These are phyloP conservation scores for Hyphopichia buzzinii DNA, from an alignment of 1,139 yeast species.

Conservation along the genomic window DNA sequence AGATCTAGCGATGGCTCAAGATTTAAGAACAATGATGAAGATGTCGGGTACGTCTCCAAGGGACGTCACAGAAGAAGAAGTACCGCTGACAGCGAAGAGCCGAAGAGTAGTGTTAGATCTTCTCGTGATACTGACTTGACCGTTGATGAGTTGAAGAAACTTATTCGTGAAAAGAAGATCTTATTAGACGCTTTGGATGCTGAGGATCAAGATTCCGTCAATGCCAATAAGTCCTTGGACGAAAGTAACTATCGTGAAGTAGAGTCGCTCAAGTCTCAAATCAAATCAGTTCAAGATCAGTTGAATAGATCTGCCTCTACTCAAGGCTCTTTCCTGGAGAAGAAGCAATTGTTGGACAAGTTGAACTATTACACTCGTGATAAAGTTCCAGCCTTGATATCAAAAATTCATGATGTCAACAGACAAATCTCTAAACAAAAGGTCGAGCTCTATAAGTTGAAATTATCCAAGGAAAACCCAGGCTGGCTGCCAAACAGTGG, in stretches of 20 bases:
- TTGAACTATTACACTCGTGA: conserved; percentile 58
- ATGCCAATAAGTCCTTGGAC: conserved; percentile 17
- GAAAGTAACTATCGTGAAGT: conserved; percentile 47
- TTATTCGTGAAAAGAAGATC: conserved; percentile 67
- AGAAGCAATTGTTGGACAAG: conserved; percentile 44
- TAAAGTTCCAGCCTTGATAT: conserved; percentile 65
- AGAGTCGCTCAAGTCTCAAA: conserved; percentile 60
- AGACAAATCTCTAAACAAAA: conserved; percentile 67
- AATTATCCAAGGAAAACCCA: conserved; percentile 63
- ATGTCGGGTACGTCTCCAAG: conserved; percentile 62
- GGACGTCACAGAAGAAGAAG: conserved; percentile 56
- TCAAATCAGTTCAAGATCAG: conserved; percentile 53
- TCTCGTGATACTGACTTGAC: conserved; percentile 32
- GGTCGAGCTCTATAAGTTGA: conserved; percentile 57
- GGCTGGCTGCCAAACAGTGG: conserved; percentile 46
- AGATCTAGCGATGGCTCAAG: conserved; percentile 51
- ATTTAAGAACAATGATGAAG: conserved; percentile 66
- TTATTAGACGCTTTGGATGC: conserved; percentile 71
- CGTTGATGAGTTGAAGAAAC: conserved; percentile 56
- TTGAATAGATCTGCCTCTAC: conserved; percentile 29
- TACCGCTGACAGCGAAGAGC: conserved; percentile 11
- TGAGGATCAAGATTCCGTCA: conserved; percentile 51
- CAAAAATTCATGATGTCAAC: conserved; percentile 61
- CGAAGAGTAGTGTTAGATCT: conserved; percentile 16
- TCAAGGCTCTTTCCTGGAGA: conserved; percentile 36